phyloP scores from a whole-genome alignment of 164 flowering plant genomes.

The Brasenia schreberi region DNA sequence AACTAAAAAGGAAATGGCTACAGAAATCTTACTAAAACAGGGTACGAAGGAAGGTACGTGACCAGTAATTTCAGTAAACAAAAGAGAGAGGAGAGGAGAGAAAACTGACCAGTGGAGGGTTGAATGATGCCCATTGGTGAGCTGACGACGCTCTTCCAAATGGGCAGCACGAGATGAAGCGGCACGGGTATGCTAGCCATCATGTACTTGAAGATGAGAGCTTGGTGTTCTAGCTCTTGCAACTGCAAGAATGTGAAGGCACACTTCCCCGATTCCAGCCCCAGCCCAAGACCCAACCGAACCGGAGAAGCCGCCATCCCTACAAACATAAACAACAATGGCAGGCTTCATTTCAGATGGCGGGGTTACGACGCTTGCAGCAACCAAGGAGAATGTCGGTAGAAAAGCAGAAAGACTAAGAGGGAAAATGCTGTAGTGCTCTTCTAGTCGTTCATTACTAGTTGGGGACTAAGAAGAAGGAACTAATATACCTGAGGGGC shows the following conservation, averaged over 20 bases:
- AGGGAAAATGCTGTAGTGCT: neutral
- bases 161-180: conserved; percentile 33
- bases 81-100: conserved; percentile 5
- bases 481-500: neutral
- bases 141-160: conserved; percentile 36
- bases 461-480: neutral
- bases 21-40: conserved; percentile 18
- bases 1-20: conserved; percentile 13
- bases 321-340: neutral
- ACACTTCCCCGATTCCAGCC: conserved; percentile 8
- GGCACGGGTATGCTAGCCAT: conserved; percentile 37
- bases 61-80: conserved; percentile 25
- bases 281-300: conserved; percentile 29
- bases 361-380: neutral
- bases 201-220: conserved; percentile 36
- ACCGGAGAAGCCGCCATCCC: conserved; percentile 1
- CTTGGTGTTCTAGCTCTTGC: conserved; percentile 43
- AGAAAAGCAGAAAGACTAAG: neutral
- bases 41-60: conserved; percentile 39
- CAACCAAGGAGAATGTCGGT: neutral
- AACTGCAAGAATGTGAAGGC: conserved; percentile 41
- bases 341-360: neutral
- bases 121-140: conserved; percentile 6
- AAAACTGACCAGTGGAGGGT: neutral
- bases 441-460: too few relatives aligned